Conservation (phyloP, 1,284 basidiomycete species). For the Moniliella sp. region DNA sequence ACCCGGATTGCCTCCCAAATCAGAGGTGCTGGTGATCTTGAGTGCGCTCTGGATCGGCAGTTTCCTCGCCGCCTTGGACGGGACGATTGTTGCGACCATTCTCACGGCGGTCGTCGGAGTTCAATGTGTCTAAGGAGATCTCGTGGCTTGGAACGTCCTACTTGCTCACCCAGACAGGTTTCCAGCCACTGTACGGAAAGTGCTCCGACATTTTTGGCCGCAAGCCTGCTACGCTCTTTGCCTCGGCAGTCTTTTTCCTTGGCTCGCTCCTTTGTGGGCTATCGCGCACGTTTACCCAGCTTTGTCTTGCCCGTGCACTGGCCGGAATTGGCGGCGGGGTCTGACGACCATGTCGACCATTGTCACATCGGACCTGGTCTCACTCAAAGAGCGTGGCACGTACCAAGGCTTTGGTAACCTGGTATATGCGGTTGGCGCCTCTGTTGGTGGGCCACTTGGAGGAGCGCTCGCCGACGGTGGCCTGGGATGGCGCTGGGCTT, state of each 20-base stretch:
- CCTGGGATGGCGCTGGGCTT: constrained; percentile 27
- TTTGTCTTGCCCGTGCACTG: constrained; percentile 33
- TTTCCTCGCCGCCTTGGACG: constrained; percentile 23
- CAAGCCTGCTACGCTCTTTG: constrained; percentile 26
- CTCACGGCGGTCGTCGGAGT: constrained; percentile 24
- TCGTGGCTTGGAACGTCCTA: constrained; percentile 30
- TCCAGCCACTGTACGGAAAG: constrained; percentile 29
- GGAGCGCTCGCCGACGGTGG: constrained; percentile 19
- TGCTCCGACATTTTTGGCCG: constrained; percentile 30
- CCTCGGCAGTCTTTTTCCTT: constrained; percentile 21
- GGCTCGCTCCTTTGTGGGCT: constrained; percentile 28
- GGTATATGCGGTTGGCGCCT: constrained; percentile 31
- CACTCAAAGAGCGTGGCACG: constrained; percentile 35
- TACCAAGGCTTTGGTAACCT: constrained; percentile 36
- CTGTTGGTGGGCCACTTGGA: constrained; percentile 26
- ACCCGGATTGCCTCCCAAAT: neutral
- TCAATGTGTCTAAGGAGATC: constrained; percentile 23
- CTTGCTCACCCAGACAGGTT: constrained; percentile 30
- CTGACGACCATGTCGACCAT: constrained; percentile 36
- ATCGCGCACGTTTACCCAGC: constrained; percentile 22
- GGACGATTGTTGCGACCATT: constrained; percentile 29
- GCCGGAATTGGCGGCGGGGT: constrained; percentile 37
- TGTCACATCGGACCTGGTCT: constrained; percentile 36
- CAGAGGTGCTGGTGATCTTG: constrained; percentile 16
- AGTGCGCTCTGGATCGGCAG: no score